Evolutionary conservation across 176 grass and related monocot genomes (phyloP).

Genomic region (Eragrostis curvula): DNA sequence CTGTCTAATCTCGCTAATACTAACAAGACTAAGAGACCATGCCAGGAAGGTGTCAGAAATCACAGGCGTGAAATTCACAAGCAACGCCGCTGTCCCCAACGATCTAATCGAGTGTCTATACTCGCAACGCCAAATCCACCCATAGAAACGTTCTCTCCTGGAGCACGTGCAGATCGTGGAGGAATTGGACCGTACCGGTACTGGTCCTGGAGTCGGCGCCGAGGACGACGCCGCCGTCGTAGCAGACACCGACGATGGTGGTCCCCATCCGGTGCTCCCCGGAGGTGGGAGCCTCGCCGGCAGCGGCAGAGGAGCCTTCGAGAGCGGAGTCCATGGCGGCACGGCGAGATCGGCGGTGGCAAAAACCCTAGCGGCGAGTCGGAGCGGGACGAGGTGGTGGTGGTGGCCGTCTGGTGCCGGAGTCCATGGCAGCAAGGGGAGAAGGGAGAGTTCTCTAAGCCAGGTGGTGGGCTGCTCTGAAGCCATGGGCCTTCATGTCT

Average conservation of each 20-base stretch:
- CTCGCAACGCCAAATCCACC: background rate
- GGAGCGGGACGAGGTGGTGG: background rate
- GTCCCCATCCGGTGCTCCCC: constrained; percentile 77
- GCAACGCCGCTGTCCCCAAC: background rate
- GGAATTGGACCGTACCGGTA: constrained; percentile 53
- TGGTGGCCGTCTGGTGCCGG: too few relatives aligned
- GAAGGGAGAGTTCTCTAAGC: background rate
- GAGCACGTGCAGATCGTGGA: background rate
- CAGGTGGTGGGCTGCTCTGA: too few relatives aligned
- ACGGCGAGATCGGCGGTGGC: constrained; percentile 10
- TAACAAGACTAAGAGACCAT: background rate
- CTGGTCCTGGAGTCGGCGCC: constrained; percentile 95
- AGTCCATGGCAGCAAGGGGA: background rate
- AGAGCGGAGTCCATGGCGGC: constrained; percentile 27
- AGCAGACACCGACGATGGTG: constrained; percentile 88
- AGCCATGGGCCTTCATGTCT: too few relatives aligned
- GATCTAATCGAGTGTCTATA: background rate
- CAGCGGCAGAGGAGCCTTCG: background rate
- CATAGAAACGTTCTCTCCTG: background rate
- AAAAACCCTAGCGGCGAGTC: constrained; percentile 3
- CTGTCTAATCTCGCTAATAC: background rate
- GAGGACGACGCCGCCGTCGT: constrained; percentile 80
- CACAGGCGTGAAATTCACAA: background rate
- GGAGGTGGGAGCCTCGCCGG: constrained; percentile 42
- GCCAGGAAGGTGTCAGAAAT: too few relatives aligned